A percentile compares a stretch with the other conserved stretches of the same genome.
Conservation (phyloP, 108 stramenopile genomes). For the Cylindrotheca fusiformis region DNA sequence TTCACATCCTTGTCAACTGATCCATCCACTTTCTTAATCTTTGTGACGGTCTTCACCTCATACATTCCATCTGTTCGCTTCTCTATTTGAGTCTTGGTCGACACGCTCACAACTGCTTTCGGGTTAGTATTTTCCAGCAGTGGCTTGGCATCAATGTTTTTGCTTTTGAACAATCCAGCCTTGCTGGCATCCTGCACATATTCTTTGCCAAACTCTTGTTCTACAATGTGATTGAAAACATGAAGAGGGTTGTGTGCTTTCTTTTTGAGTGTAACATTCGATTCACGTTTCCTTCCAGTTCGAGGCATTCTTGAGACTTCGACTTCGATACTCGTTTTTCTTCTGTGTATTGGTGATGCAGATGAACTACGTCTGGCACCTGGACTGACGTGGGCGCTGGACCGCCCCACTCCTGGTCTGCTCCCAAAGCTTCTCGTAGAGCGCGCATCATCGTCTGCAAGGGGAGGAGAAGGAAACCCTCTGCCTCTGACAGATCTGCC, state of each 20-base stretch:
- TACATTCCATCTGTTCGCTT: conserved; percentile 3
- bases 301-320: neutral
- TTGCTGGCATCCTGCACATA: conserved; percentile 9
- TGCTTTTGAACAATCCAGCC: neutral
- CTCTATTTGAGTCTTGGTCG: conserved; percentile 9
- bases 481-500: too few relatives aligned
- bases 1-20: conserved; percentile 4
- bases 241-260: conserved; percentile 1
- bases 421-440: too few relatives aligned
- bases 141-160: conserved; percentile 4
- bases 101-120: conserved; percentile 6
- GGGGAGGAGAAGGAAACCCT: too few relatives aligned
- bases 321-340: neutral
- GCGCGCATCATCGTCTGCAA: too few relatives aligned
- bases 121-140: conserved; percentile 4
- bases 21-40: conserved; percentile 6
- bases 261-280: neutral
- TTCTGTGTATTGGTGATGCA: neutral
- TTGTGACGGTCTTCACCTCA: conserved; percentile 17
- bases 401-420: too few relatives aligned
- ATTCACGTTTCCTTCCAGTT: neutral
- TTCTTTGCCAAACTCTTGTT: conserved; percentile 11
- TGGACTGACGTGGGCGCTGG: too few relatives aligned
- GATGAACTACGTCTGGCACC: neutral
- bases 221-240: conserved; percentile 1